Conservation (phyloP, 1,139 yeast species). For the Cylindricascospora bacillispora region DNA sequence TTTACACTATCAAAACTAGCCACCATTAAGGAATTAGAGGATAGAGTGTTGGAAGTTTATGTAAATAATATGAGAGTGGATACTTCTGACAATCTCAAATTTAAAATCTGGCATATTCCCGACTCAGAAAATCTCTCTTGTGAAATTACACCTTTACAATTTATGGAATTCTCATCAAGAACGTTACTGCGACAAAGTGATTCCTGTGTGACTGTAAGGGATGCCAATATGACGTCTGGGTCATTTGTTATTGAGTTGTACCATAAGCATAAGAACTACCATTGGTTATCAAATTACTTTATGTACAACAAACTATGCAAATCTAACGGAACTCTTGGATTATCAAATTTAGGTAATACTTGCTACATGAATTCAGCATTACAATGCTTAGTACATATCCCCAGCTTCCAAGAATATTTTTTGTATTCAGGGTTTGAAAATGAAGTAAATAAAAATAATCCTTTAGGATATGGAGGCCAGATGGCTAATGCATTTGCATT, state of each 20-base stretch:
- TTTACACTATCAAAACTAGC: conserved; percentile 15
- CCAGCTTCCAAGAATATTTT: conserved; percentile 72
- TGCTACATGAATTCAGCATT: conserved; percentile 96
- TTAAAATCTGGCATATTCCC: conserved; percentile 25
- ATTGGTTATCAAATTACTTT: conserved; percentile 28
- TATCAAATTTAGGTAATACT: conserved; percentile 79
- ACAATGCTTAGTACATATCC: conserved; percentile 80
- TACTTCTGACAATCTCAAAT: conserved; percentile 6
- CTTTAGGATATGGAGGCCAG: conserved; percentile 74
- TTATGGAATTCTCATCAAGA: conserved; percentile 17
- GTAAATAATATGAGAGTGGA: conserved; percentile 12
- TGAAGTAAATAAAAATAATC: conserved; percentile 67
- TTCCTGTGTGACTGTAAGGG: conserved; percentile 25
- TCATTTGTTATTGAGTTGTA: conserved; percentile 1
- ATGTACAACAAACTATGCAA: conserved; percentile 22
- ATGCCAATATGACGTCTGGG: conserved; percentile 3
- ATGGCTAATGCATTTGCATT: conserved; percentile 66
- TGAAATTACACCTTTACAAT: conserved; percentile 18
- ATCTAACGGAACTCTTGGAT: conserved; percentile 46
- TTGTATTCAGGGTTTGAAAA: conserved; percentile 43
- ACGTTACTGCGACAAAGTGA: conserved; percentile 19
- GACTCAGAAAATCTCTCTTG: conserved; percentile 6
- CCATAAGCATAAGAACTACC: conserved; percentile 9
- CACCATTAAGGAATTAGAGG: conserved; percentile 12
- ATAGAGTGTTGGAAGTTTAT: conserved; percentile 17